Conservation (phyloP, 1,139 yeast species). For the Hanseniaspora uvarum region DNA sequence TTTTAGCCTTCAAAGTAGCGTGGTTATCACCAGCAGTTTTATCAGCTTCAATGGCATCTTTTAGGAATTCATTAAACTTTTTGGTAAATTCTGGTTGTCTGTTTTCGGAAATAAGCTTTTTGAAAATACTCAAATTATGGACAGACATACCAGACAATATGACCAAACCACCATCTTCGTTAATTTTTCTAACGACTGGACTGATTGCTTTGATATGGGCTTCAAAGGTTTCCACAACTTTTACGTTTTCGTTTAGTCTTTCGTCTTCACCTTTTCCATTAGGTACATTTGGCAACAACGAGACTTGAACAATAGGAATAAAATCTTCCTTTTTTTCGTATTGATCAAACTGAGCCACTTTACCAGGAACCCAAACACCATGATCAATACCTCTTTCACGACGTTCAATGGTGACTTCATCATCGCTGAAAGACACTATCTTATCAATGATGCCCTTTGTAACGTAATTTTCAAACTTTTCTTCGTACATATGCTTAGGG, state of each 20-base stretch:
- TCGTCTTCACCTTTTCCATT: constrained; percentile 1
- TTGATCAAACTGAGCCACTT: constrained; percentile 51
- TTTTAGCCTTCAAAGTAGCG: constrained; percentile 25
- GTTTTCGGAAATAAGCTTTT: constrained; percentile 24
- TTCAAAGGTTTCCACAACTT: constrained; percentile 29
- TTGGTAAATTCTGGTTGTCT: constrained; percentile 40
- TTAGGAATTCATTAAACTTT: constrained; percentile 42
- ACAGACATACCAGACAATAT: constrained; percentile 70
- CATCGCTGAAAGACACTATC: constrained; percentile 27
- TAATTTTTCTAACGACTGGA: constrained; percentile 40
- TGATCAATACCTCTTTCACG: constrained; percentile 60
- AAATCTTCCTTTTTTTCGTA: constrained; percentile 35
- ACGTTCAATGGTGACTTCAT: constrained; percentile 35
- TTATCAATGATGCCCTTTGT: constrained; percentile 39
- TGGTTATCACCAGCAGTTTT: constrained; percentile 20
- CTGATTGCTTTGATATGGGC: constrained; percentile 44
- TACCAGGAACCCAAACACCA: constrained; percentile 73
- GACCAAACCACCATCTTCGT: constrained; percentile 44
- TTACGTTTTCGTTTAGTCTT: constrained; percentile 23
- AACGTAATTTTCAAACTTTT: constrained; percentile 41
- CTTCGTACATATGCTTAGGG: constrained; percentile 52
- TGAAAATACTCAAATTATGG: constrained; percentile 57
- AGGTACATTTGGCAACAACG: constrained; percentile 31
- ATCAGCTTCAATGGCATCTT: constrained; percentile 31
- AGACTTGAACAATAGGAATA: constrained; percentile 55